phyloP scores from a whole-genome alignment of 2,329 filamentous ascomycete species.

The Botryosphaeria dothidea region DNA sequence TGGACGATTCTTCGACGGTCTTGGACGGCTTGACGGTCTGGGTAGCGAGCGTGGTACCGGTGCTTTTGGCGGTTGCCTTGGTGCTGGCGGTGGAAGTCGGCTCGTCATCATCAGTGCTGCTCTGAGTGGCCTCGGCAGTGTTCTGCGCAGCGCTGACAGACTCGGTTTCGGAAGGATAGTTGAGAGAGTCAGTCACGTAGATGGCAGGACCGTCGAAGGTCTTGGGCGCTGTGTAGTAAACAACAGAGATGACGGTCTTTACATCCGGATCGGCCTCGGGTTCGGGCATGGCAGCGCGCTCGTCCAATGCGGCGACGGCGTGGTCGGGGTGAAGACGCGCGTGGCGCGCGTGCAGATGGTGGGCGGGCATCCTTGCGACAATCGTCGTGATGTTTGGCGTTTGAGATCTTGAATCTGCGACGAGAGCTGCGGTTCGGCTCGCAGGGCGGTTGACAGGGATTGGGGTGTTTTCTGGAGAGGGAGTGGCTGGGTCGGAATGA shows the following conservation, averaged over 20 bases:
- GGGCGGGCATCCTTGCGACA: constrained; percentile 14
- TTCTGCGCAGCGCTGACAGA: neutral
- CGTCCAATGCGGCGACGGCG: neutral
- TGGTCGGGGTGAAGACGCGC: neutral
- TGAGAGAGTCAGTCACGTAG: constrained; percentile 28
- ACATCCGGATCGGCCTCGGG: constrained; percentile 21
- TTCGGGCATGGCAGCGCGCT: constrained; percentile 18
- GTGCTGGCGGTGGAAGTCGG: neutral
- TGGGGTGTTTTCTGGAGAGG: neutral
- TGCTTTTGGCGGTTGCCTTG: constrained; percentile 9
- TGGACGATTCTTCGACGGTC: constrained; percentile 21
- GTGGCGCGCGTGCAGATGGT: constrained; percentile 13
- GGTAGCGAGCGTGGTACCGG: constrained; percentile 22
- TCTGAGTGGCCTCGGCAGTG: constrained; percentile 5
- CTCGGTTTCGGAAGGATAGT: neutral
- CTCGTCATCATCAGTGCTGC: neutral
- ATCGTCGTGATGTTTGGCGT: neutral
- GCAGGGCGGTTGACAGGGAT: constrained; percentile 12
- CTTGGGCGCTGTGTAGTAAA: constrained; percentile 54
- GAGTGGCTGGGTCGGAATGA: constrained; percentile 10
- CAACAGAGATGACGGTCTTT: constrained; percentile 43
- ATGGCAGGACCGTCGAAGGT: constrained; percentile 52
- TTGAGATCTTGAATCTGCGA: constrained; percentile 1
- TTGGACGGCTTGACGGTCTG: constrained; percentile 22
- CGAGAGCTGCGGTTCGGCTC: neutral